Percentiles rank a stretch among this genome's conserved stretches.
Conservation (phyloP, 2,329 filamentous ascomycete genomes). For the Zalaria sp. region DNA sequence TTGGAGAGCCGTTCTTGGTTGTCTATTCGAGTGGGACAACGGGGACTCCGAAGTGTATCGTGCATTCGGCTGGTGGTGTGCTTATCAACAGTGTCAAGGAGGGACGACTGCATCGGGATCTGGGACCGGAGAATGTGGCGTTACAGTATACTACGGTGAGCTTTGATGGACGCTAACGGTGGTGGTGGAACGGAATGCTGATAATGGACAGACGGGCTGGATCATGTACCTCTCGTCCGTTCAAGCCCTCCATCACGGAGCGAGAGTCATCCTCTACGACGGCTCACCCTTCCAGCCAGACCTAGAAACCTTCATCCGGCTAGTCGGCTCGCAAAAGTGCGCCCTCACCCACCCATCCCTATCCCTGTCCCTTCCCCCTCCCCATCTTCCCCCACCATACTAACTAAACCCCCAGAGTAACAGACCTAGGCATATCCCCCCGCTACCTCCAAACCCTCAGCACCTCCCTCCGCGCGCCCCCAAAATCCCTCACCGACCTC, state of each 20-base stretch:
- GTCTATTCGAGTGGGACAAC: constrained; percentile 66
- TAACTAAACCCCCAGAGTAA: constrained; percentile 32
- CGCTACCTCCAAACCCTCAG: constrained; percentile 65
- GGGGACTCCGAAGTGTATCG: constrained; percentile 72
- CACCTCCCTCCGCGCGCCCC: constrained; percentile 37
- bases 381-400: not conserved
- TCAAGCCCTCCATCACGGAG: constrained; percentile 44
- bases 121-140: constrained; percentile 27
- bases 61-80: constrained; percentile 57
- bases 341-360: not conserved
- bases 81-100: constrained; percentile 51
- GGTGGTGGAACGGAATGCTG: constrained; percentile 44
- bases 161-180: not conserved
- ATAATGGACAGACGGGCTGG: constrained; percentile 50
- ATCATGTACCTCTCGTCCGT: constrained; percentile 70
- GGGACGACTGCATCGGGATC: constrained; percentile 35
- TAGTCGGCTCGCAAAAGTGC: constrained; percentile 43
- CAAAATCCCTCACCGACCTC: constrained; percentile 49
- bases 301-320: constrained; percentile 45
- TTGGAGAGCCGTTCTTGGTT: constrained; percentile 63
- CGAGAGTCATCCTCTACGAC: constrained; percentile 59
- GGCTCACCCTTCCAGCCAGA: constrained; percentile 68
- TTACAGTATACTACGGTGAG: constrained; percentile 44
- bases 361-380: not conserved
- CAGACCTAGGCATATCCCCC: constrained; percentile 61